Evolutionary conservation across 129 eudicot species (phyloP).

Genomic region (Ambrosia artemisiifolia): DNA sequence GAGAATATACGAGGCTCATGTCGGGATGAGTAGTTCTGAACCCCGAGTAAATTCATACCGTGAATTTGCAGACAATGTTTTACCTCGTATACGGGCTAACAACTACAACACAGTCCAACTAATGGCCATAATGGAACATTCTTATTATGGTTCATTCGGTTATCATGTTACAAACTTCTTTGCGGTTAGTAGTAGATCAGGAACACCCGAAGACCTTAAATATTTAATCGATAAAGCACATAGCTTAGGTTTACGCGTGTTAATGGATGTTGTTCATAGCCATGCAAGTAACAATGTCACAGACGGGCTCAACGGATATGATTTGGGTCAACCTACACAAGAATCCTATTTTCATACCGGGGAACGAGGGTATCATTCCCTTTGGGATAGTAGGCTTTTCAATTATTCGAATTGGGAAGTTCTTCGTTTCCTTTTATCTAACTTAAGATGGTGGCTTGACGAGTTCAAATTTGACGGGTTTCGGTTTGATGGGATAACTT

Average conservation of each 20-base stretch:
- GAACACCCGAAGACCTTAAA: slow-evolving; percentile 93
- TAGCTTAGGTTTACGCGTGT: slow-evolving; percentile 82
- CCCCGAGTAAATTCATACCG: slow-evolving; percentile 80
- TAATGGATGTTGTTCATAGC: slow-evolving; percentile 98
- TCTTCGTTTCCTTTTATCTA: slow-evolving; percentile 88
- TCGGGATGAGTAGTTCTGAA: slow-evolving; percentile 94
- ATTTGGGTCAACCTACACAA: slow-evolving; percentile 86
- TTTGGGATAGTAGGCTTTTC: slow-evolving; percentile 93
- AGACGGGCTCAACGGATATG: slow-evolving; percentile 96
- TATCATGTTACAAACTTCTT: slow-evolving; percentile 92
- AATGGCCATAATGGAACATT: slow-evolving; percentile 99
- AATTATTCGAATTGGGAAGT: slow-evolving; percentile 97
- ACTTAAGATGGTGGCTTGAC: slow-evolving; percentile 87
- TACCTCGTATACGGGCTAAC: slow-evolving; percentile 82
- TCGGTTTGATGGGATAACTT: slow-evolving; percentile 94
- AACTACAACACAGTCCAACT: slow-evolving; percentile 90
- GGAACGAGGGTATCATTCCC: slow-evolving; percentile 81
- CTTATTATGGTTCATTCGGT: slow-evolving; percentile 92
- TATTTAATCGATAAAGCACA: slow-evolving; percentile 93
- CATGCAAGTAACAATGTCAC: slow-evolving; percentile 91
- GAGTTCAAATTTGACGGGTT: slow-evolving; percentile 91
- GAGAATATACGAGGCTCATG: slow-evolving; percentile 94
- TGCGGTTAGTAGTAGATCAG: slow-evolving; percentile 95
- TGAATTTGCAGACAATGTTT: slow-evolving; percentile 84
- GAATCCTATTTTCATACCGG: slow-evolving; percentile 94